A percentile compares a stretch with the other conserved stretches of the same genome.
phyloP scores from a whole-genome alignment of 2,329 filamentous ascomycete species.

The Pseudopyrenochaeta lycopersici region DNA sequence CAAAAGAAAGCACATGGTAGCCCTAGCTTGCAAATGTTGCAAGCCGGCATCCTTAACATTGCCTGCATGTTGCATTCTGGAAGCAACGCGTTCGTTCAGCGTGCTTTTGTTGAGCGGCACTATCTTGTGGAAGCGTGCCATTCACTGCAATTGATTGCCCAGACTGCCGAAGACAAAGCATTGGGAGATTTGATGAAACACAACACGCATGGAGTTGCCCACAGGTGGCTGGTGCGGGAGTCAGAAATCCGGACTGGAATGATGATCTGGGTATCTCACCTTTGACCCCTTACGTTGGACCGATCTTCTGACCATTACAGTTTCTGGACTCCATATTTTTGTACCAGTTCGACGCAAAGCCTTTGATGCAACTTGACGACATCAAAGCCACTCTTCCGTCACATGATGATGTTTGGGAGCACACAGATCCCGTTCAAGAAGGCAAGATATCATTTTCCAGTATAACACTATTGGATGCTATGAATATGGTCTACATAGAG shows the following conservation, averaged over 20 bases:
- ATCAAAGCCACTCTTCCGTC: constrained; percentile 11
- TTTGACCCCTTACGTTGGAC: no score
- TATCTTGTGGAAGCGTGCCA: constrained; percentile 10
- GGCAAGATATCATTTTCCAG: background rate
- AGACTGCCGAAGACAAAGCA: background rate
- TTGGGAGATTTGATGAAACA: background rate
- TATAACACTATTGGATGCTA: constrained; percentile 32
- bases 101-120: no score
- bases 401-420: constrained; percentile 19
- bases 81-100: constrained; percentile 6
- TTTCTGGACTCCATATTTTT: constrained; percentile 12
- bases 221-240: constrained; percentile 4
- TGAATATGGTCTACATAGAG: constrained; percentile 60
- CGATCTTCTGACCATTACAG: no score
- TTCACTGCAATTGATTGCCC: constrained; percentile 4
- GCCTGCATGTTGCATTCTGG: constrained; percentile 18
- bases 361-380: constrained; percentile 15
- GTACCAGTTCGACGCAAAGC: constrained; percentile 16
- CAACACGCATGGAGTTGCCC: background rate
- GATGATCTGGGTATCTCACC: constrained; percentile 8
- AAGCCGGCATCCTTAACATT: constrained; percentile 18
- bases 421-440: background rate
- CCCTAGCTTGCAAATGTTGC: constrained; percentile 4
- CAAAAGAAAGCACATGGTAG: background rate
- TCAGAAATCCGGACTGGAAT: constrained; percentile 6